A percentile compares a stretch with the other conserved stretches of the same genome.
phyloP scores from a whole-genome alignment of 2,329 filamentous ascomycete species.

The Fusarium sp. region DNA sequence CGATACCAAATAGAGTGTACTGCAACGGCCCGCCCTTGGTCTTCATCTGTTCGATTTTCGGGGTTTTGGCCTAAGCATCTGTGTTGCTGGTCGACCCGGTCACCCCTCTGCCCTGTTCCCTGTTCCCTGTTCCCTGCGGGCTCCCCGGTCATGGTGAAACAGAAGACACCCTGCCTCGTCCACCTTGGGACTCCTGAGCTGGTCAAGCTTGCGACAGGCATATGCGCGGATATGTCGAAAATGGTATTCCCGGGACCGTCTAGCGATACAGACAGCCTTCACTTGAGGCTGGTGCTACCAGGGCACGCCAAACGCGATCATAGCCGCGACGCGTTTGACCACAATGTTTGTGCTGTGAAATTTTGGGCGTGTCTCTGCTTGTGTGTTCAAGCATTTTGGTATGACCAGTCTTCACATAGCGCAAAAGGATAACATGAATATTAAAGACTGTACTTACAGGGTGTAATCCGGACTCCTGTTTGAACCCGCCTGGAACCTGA shows the following conservation, averaged over 20 bases:
- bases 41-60: constrained; percentile 33
- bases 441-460: constrained; percentile 44
- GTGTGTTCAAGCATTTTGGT: not conserved
- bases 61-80: constrained; percentile 35
- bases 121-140: constrained; percentile 42
- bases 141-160: constrained; percentile 63
- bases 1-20: constrained; percentile 34
- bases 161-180: constrained; percentile 62
- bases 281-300: constrained; percentile 41
- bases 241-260: constrained; percentile 39
- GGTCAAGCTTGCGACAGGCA: constrained; percentile 59
- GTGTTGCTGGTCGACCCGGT: constrained; percentile 30
- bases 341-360: not conserved
- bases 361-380: not conserved
- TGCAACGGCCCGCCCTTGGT: constrained; percentile 46
- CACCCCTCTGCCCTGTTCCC: constrained; percentile 40
- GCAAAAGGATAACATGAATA: constrained; percentile 2
- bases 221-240: constrained; percentile 33
- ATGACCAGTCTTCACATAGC: not conserved
- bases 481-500: constrained; percentile 47
- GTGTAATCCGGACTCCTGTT: constrained; percentile 46
- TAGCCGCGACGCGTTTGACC: constrained; percentile 24
- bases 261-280: constrained; percentile 30
- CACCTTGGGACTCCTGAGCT: constrained; percentile 54
- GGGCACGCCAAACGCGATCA: constrained; percentile 30